Evolutionary conservation across 179 eudicot genomes (phyloP).

Genomic region (Camellia oleifera): DNA sequence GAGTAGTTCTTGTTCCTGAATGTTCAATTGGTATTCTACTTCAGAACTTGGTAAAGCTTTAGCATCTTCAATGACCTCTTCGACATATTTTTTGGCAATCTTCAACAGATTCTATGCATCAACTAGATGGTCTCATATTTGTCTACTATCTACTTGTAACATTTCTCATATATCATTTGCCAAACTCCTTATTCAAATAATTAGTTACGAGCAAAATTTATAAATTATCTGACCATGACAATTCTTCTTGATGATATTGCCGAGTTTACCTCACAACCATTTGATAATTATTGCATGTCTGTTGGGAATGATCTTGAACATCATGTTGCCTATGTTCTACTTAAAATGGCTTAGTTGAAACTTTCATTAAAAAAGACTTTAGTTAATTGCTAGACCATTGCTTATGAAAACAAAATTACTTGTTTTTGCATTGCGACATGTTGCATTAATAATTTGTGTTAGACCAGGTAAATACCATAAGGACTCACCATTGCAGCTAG

Average conservation of each 20-base stretch:
- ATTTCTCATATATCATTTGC: too few relatives aligned
- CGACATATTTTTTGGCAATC: too few relatives aligned
- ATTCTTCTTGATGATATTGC: slow-evolving; percentile 10
- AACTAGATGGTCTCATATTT: too few relatives aligned
- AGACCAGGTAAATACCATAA: neutral
- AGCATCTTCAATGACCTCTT: too few relatives aligned
- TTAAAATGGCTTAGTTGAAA: neutral
- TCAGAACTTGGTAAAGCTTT: too few relatives aligned
- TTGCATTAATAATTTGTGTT: neutral
- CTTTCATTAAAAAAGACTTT: neutral
- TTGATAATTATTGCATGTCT: slow-evolving; percentile 15
- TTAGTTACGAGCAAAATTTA: slow-evolving; percentile 13
- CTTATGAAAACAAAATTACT: slow-evolving; percentile 11
- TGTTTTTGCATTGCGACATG: slow-evolving; percentile 13
- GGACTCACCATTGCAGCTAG: neutral
- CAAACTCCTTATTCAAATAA: too few relatives aligned
- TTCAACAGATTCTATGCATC: too few relatives aligned
- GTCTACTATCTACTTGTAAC: too few relatives aligned
- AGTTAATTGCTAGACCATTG: slow-evolving; percentile 13
- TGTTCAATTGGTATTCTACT: too few relatives aligned
- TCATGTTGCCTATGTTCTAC: neutral
- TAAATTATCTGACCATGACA: slow-evolving; percentile 9
- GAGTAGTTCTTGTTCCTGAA: too few relatives aligned
- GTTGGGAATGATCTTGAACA: slow-evolving; percentile 11
- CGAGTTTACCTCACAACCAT: slow-evolving; percentile 8